phyloP scores from a whole-genome alignment of 441 rosid species.

The Metrosideros polymorpha region DNA sequence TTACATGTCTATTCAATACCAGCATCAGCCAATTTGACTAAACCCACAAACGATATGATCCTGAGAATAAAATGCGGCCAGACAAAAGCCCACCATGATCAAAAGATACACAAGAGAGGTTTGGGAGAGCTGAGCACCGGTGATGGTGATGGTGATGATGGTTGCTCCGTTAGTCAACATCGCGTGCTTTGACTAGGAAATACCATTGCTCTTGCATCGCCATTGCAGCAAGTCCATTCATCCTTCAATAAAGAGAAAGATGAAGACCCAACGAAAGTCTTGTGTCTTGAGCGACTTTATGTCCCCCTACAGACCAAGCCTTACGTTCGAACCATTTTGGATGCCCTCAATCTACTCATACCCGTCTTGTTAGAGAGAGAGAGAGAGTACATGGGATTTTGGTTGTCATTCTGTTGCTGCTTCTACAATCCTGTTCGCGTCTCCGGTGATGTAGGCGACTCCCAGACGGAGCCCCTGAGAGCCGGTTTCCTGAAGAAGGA shows the following conservation, averaged over 20 bases:
- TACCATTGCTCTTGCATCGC: background rate
- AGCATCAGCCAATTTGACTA: background rate
- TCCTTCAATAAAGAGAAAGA: background rate
- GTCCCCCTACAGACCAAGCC: background rate
- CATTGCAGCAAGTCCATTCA: background rate
- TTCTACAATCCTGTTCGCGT: background rate
- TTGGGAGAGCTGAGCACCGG: background rate
- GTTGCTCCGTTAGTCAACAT: background rate
- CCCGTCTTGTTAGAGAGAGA: background rate
- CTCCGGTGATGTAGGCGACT: background rate
- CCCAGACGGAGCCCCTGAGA: background rate
- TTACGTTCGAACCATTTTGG: background rate
- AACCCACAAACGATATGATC: background rate
- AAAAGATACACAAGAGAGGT: background rate
- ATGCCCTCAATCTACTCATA: background rate
- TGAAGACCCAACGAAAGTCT: background rate
- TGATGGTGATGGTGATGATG: background rate
- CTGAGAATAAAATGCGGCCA: background rate
- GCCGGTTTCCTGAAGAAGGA: background rate
- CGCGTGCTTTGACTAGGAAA: background rate
- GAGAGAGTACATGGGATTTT: constrained; percentile 6
- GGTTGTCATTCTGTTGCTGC: constrained; percentile 17
- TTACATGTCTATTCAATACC: background rate
- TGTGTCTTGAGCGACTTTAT: background rate
- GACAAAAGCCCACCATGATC: background rate